Conservation (phyloP, 2,329 filamentous ascomycete genomes). For the Xylariaceae sp. region DNA sequence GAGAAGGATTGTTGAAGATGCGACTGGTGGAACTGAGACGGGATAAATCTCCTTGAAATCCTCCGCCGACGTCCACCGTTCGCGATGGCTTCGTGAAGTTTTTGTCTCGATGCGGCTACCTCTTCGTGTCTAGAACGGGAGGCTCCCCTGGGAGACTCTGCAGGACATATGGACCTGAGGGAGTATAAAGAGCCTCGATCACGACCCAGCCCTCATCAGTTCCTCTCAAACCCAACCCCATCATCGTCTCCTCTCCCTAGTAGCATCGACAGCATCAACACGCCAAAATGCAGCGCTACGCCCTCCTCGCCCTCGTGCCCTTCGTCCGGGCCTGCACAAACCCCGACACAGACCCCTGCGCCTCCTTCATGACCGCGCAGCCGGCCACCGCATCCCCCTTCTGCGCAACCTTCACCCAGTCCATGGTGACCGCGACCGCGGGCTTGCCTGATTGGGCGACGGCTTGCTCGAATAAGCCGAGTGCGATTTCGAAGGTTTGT, state of each 20-base stretch:
- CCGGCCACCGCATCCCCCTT: slow-evolving; percentile 31
- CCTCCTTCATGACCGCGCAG: slow-evolving; percentile 32
- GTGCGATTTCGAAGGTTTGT: slow-evolving; percentile 25
- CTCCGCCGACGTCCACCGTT: not conserved
- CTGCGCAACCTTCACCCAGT: slow-evolving; percentile 33
- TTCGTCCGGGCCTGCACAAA: slow-evolving; percentile 30
- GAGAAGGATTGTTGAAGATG: not conserved
- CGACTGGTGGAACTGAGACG: slow-evolving; percentile 15
- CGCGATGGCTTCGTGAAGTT: not conserved
- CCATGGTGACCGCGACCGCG: slow-evolving; percentile 26
- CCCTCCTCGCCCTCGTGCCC: slow-evolving; percentile 13
- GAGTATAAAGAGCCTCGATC: slow-evolving; percentile 6
- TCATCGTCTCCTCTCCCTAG: too few species aligned
- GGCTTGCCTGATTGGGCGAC: slow-evolving; percentile 25
- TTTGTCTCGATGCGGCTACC: not conserved
- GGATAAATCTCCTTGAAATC: not conserved
- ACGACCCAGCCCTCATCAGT: not conserved
- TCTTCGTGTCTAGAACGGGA: not conserved
- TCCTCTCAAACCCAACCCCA: too few species aligned
- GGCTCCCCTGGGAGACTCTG: not conserved
- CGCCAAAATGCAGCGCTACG: slow-evolving; percentile 11
- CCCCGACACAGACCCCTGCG: slow-evolving; percentile 28
- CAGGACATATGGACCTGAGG: too few species aligned
- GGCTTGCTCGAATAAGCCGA: slow-evolving; percentile 28
- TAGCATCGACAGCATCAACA: not conserved